Evolutionary conservation across 2,329 filamentous ascomycete species (phyloP), one percentile per base, ranked within the genome.

Genomic region (Fusarium xyrophilum): DNA sequence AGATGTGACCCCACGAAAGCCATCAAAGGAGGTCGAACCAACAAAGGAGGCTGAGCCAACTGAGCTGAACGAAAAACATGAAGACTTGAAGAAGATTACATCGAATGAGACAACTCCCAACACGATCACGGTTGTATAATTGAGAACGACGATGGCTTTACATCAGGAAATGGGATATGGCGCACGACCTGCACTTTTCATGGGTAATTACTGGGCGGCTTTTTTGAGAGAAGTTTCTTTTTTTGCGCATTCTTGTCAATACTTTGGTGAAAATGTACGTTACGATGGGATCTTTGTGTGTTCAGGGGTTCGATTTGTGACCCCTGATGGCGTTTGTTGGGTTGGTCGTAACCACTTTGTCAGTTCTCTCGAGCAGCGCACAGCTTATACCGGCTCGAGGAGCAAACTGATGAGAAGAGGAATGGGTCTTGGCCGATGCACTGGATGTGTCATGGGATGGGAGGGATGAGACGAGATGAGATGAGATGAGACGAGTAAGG

Each of bases 1-100:
- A 44, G 77, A 78, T 28, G 76, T 76, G 13, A 79, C 76, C 2
- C 75, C 76, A 13, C 75, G 70, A 42, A 77, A 76, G 63, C 52
- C 61, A 50, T 58, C 56, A 27, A 65, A 71, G 52, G 73, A 76
- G 33, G 71, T 47, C n/a, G 72, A 72, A 55, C 51, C 33, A 15
- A 58, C 46, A 13, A 69, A 72, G 36, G 73, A 75, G 38, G 69
- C 51, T 14, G 70, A 73, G 46, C 58, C 39, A 30, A 60, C 47
- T 25, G 72, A 73, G 39, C 52, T 67, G 50, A 72, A 73, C 27
- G 70, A 72, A 59, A 68, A 74, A 50, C 58, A 70, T 15, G 67
- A 70, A 33, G 65, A 68, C 30, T 46, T 68, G 40, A 56, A 71
- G 51, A 74, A 69, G 56, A 65, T 73, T 40, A 56, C 61, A 50